These are phyloP conservation scores for Talaromyces adpressus DNA, from an alignment of 495 filamentous ascomycete species.

Conservation along the genomic window DNA sequence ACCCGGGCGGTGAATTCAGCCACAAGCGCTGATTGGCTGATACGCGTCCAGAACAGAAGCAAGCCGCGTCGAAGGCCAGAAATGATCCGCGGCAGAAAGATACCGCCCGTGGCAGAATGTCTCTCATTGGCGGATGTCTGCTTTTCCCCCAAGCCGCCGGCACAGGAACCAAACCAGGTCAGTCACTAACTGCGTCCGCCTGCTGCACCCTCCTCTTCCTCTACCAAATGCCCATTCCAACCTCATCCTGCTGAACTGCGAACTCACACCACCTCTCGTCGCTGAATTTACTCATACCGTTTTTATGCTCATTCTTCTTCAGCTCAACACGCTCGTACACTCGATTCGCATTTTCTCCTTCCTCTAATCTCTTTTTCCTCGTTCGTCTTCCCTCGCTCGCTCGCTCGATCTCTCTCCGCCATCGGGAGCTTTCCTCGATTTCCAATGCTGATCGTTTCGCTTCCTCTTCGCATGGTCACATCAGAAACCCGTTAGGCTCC, in stretches of 20 bases:
- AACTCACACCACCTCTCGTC: slow-evolving; percentile 10
- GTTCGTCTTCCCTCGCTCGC: not conserved
- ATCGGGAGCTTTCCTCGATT: slow-evolving; percentile 5
- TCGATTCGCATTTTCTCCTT: slow-evolving; percentile 8
- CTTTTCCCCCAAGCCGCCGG: slow-evolving; percentile 21
- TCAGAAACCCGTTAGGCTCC: not conserved
- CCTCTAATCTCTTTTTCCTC: not conserved
- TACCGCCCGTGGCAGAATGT: not conserved
- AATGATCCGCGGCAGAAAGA: slow-evolving; percentile 7
- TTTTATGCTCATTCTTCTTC: not conserved
- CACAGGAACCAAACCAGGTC: slow-evolving; percentile 5
- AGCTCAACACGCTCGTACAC: slow-evolving; percentile 4
- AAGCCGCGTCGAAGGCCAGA: slow-evolving; percentile 6
- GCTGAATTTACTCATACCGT: not conserved
- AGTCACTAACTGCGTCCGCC: slow-evolving; percentile 2
- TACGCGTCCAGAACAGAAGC: not conserved
- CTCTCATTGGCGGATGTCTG: slow-evolving; percentile 13
- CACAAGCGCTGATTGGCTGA: not conserved
- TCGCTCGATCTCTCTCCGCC: slow-evolving; percentile 8
- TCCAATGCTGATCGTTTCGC: slow-evolving; percentile 6
- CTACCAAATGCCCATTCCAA: slow-evolving; percentile 10
- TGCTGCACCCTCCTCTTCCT: slow-evolving; percentile 21
- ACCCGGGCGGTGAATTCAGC: not conserved
- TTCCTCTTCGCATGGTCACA: slow-evolving; percentile 2
- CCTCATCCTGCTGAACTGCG: slow-evolving; percentile 16